Evolutionary conservation across 2,329 filamentous ascomycete species (phyloP), one percentile per base, ranked within the genome.

Genomic region (Microdochium bolleyi): DNA sequence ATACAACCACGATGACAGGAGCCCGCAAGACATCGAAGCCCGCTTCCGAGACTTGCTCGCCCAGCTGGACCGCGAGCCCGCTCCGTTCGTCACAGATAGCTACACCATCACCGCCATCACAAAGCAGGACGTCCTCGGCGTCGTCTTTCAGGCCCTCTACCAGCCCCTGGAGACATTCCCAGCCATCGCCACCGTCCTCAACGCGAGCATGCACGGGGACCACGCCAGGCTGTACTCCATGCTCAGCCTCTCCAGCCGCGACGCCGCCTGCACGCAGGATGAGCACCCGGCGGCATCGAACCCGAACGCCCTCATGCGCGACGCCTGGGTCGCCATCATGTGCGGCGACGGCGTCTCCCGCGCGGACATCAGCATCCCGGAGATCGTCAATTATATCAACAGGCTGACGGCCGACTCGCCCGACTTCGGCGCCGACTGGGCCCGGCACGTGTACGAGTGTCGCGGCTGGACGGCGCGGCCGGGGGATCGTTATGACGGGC

Each of bases 401-500:
- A 48, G 53, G 14, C 61, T 71, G 21, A 49, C 57, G 7, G 32
- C 50, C 8, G 58, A 63, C 46, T 70, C 70, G 1, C 55, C 59
- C 3, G 58, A 66, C 19, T 60, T 70, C 11, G 71, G 66, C 19
- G 55, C 62, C 1, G 37, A 41, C 38, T 72, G 70, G 71, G 54
- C 69, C 14, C 48, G n/a, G 3, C 59, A 73, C 48, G 70, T 69
- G 1, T 56, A 76, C 8, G 54, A 60, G 5, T 79, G 75, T 63
- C 60, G 64, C 0, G 67, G 68, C 3, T 70, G 74, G 62, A 56
- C 32, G 1, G 59, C 72, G 24, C 62, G 65, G 1, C 64, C 74
- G 7, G 67, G 64, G 53, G 75, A 69, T 67, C 59, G 65, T n/a
- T 77, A 73, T 61, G 58, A 59, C 2, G 66, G 71, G 56, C 60